Conservation (phyloP, 2,329 filamentous ascomycete genomes). For the Penicillium expansum region DNA sequence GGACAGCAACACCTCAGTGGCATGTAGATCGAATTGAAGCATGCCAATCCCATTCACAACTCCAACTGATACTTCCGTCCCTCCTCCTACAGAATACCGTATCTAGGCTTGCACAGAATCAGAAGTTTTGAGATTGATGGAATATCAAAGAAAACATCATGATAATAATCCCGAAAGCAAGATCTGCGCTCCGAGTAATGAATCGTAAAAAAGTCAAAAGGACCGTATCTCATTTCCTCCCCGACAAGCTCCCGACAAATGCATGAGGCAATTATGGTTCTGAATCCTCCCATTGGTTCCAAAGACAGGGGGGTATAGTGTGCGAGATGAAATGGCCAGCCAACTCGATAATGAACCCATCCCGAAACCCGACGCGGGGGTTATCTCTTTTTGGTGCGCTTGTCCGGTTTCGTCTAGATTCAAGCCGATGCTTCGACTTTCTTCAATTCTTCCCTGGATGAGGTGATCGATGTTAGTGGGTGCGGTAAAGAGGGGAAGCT, state of each 20-base stretch:
- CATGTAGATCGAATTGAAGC: background rate
- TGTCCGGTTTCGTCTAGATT: conserved; percentile 26
- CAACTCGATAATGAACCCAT: conserved; percentile 8
- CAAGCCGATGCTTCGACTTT: conserved; percentile 80
- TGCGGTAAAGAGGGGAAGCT: background rate
- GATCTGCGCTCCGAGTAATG: background rate
- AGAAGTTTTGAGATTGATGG: background rate
- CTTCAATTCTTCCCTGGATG: conserved; percentile 69
- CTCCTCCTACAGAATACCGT: background rate
- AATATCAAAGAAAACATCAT: background rate
- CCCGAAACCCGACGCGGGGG: conserved; percentile 1
- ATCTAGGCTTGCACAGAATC: background rate
- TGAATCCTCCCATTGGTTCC: conserved; percentile 2
- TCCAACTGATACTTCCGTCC: background rate
- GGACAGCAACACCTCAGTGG: background rate
- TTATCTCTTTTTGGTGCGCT: background rate
- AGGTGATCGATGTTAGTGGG: conserved; percentile 4
- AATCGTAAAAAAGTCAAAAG: conserved; percentile 1
- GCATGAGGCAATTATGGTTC: background rate
- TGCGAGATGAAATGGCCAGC: conserved; percentile 10
- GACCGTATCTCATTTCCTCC: conserved; percentile 6
- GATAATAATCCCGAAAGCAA: background rate
- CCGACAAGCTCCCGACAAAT: conserved; percentile 3
- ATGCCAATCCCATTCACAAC: background rate
- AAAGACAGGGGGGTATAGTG: conserved; percentile 11